Evolutionary conservation across 192 early-diverging fungal genomes (phyloP).

Genomic region (Chytriomyces sp.): DNA sequence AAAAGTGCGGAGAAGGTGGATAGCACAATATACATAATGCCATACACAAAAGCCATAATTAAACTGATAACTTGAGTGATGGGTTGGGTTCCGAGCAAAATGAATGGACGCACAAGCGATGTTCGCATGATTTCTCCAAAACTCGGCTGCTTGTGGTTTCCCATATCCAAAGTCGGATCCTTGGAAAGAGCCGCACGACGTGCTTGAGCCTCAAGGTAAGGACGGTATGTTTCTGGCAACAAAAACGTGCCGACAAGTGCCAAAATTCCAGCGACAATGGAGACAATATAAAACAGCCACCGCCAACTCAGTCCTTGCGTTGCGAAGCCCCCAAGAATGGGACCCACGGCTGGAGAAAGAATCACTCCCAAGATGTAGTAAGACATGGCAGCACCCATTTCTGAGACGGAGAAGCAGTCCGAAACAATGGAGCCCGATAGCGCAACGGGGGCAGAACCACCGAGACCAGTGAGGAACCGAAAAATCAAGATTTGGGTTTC

Average conservation of each 20-base stretch:
- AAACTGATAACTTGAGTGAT: conserved; percentile 7
- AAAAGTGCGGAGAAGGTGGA: conserved; percentile 13
- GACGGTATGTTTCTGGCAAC: conserved; percentile 58
- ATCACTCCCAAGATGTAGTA: conserved; percentile 54
- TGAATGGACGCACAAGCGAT: conserved; percentile 5
- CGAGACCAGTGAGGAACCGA: conserved; percentile 50
- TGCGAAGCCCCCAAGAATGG: conserved; percentile 57
- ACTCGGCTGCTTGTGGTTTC: neutral
- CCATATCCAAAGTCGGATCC: neutral
- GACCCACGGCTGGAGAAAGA: conserved; percentile 54
- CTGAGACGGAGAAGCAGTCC: conserved; percentile 52
- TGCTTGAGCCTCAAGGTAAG: neutral
- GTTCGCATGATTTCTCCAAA: neutral
- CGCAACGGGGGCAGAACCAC: conserved; percentile 50
- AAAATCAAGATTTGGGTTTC: conserved; percentile 44
- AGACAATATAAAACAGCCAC: conserved; percentile 61
- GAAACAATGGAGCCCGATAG: conserved; percentile 48
- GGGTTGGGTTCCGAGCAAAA: conserved; percentile 19
- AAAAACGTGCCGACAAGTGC: conserved; percentile 52
- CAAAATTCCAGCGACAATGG: conserved; percentile 57
- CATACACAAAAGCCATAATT: conserved; percentile 26
- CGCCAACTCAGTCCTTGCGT: conserved; percentile 54
- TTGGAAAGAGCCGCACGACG: neutral
- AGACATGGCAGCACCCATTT: conserved; percentile 59
- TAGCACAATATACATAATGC: conserved; percentile 24